phyloP scores from a whole-genome alignment of 768 basidiomycete genomes.

The Boletus rufocinnamomeus region DNA sequence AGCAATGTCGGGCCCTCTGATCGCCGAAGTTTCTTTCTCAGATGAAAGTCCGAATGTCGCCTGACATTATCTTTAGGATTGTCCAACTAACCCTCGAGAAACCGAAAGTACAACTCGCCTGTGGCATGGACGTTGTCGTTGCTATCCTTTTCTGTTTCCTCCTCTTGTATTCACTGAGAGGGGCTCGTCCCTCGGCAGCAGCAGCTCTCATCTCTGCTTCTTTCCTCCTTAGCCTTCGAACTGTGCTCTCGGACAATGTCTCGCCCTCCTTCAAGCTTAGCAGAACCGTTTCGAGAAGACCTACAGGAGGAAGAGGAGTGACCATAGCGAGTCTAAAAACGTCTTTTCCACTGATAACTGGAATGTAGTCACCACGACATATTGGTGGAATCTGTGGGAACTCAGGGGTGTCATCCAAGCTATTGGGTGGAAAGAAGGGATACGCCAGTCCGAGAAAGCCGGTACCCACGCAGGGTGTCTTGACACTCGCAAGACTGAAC shows the following conservation, averaged over 20 bases:
- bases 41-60: background rate
- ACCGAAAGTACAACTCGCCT: conserved; percentile 12
- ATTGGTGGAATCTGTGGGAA: conserved; percentile 17
- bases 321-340: conserved; percentile 15
- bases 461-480: conserved; percentile 20
- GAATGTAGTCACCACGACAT: conserved; percentile 15
- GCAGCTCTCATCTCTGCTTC: conserved; percentile 25
- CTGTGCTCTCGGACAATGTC: conserved; percentile 27
- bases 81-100: background rate
- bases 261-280: conserved; percentile 29
- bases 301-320: conserved; percentile 25
- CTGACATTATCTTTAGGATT: conserved; percentile 4
- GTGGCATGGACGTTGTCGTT: background rate
- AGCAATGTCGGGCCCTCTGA: background rate
- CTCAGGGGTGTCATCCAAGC: conserved; percentile 25
- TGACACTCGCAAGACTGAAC: conserved; percentile 30
- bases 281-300: conserved; percentile 22
- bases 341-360: conserved; percentile 4
- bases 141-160: conserved; percentile 23
- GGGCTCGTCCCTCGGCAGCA: conserved; percentile 23
- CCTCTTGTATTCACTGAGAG: conserved; percentile 26
- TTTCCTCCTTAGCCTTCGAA: conserved; percentile 27
- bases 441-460: conserved; percentile 26
- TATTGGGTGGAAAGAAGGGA: background rate
- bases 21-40: background rate